These are phyloP conservation scores for Metschnikowia matae DNA, from an alignment of 805 yeast species.

Conservation along the genomic window DNA sequence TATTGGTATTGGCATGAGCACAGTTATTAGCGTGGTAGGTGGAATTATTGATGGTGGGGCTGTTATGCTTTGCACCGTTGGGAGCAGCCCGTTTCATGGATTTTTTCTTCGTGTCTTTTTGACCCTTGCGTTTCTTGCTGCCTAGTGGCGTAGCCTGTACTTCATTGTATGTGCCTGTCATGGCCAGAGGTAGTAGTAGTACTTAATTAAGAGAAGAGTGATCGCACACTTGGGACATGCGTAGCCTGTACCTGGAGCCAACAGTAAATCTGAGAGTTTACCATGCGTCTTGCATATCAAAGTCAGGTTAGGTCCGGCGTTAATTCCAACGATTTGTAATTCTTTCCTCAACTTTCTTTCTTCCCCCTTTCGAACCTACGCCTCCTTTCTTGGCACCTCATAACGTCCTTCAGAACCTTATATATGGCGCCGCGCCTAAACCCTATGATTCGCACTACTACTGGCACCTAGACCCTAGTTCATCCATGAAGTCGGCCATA, in stretches of 20 bases:
- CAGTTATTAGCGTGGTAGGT: not conserved
- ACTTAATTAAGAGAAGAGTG: not conserved
- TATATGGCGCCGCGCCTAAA: constrained; percentile 2
- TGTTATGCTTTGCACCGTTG: too few species aligned
- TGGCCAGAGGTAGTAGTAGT: constrained; percentile 4
- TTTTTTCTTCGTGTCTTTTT: not conserved
- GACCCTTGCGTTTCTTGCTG: constrained; percentile 3
- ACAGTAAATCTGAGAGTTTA: not conserved
- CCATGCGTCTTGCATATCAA: not conserved
- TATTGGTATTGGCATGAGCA: not conserved
- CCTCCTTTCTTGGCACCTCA: not conserved
- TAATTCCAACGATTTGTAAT: not conserved
- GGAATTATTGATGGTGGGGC: too few species aligned
- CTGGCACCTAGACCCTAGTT: not conserved
- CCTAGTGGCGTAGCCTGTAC: constrained; percentile 19
- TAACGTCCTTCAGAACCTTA: not conserved
- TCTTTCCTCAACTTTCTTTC: too few species aligned
- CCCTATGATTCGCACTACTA: not conserved
- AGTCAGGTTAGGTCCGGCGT: not conserved
- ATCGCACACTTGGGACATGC: not conserved
- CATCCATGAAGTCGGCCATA: constrained; percentile 18
- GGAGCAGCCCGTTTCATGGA: not conserved
- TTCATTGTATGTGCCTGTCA: constrained; percentile 22
- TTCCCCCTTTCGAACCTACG: too few species aligned
- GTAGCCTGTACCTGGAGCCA: constrained; percentile 2